phyloP scores from a whole-genome alignment of 257 asterid genomes.

The Salvia splendens region DNA sequence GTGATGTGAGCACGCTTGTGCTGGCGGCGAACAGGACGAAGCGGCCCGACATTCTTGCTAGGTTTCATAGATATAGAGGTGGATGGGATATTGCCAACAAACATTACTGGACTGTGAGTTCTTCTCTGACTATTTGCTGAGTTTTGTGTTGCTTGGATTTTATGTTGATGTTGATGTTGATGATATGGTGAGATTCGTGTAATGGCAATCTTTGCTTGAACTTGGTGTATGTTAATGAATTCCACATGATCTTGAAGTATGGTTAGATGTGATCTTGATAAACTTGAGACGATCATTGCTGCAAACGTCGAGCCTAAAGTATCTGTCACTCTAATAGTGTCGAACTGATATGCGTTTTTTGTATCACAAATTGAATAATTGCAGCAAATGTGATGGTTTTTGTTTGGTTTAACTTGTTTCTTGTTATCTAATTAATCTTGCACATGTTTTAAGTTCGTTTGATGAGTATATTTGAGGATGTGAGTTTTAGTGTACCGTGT shows the following conservation, averaged over 20 bases:
- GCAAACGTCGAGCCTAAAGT: constrained; percentile 12
- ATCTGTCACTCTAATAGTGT: not conserved
- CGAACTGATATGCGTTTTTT: not conserved
- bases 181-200: constrained; percentile 7
- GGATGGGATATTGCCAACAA: constrained; percentile 98
- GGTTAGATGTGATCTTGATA: not conserved
- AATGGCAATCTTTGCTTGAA: not conserved
- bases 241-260: not conserved
- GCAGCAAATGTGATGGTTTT: not conserved
- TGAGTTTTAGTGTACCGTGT: constrained; percentile 3
- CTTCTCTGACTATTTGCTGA: constrained; percentile 10
- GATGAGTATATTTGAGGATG: constrained; percentile 10
- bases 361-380: not conserved
- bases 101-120: constrained; percentile 91
- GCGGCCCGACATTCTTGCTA: constrained; percentile 77
- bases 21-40: constrained; percentile 81
- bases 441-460: not conserved
- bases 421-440: not conserved
- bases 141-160: not conserved
- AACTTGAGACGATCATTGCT: constrained; percentile 4
- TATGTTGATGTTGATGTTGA: not conserved
- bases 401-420: constrained; percentile 7
- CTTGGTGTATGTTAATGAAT: not conserved
- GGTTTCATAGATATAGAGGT: constrained; percentile 77
- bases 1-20: constrained; percentile 58